Percentiles rank a stretch among this genome's conserved stretches.
Evolutionary conservation across 495 filamentous ascomycete genomes (phyloP).

Genomic region (Pyronema omphalodes): DNA sequence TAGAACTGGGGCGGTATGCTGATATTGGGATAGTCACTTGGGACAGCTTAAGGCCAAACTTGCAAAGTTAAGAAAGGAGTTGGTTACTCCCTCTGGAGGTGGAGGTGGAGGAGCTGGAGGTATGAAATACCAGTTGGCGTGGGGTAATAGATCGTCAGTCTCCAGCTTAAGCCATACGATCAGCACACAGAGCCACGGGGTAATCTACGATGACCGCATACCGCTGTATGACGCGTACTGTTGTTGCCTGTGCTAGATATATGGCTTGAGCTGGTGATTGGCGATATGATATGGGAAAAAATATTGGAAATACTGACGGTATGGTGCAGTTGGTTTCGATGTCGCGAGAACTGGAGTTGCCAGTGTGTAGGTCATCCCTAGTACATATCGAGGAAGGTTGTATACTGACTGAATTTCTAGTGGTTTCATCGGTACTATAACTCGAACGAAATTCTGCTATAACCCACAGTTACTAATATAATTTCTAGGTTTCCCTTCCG

Average conservation of each 20-base stretch:
- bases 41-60: constrained; percentile 97
- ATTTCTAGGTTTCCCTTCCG: constrained; percentile 65
- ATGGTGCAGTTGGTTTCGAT: constrained; percentile 63
- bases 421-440: constrained; percentile 32
- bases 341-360: constrained; percentile 96
- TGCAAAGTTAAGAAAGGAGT: constrained; percentile 89
- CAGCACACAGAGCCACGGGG: background rate
- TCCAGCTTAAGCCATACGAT: too few species aligned
- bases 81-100: constrained; percentile 64
- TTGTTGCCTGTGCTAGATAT: too few species aligned
- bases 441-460: constrained; percentile 1
- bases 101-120: constrained; percentile 69
- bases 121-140: constrained; percentile 23
- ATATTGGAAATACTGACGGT: constrained; percentile 19
- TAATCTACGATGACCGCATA: background rate
- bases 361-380: constrained; percentile 52
- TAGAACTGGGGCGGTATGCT: background rate
- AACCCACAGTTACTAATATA: background rate
- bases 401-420: constrained; percentile 14
- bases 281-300: too few species aligned
- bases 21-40: constrained; percentile 28
- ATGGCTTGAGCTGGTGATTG: too few species aligned
- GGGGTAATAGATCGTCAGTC: too few species aligned
- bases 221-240: too few species aligned
- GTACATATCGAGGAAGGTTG: background rate